These are phyloP conservation scores for Corynascus novoguineensis DNA, from an alignment of 495 filamentous ascomycete species.

Conservation along the genomic window DNA sequence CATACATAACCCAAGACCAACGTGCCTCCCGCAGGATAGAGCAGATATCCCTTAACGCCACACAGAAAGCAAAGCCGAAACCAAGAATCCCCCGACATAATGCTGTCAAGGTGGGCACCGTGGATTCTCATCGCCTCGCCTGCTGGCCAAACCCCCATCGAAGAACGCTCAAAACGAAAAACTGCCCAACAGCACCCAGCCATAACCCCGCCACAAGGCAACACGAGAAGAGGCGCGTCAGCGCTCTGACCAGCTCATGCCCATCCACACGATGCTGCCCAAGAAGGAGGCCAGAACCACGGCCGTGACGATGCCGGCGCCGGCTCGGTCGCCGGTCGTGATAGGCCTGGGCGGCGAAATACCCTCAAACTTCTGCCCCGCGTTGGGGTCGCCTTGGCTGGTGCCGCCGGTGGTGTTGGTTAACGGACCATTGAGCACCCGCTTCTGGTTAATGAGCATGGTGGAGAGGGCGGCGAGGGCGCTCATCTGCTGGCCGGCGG, in stretches of 20 bases:
- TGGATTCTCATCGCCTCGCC: no score
- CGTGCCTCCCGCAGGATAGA: no score
- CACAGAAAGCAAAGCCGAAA: no score
- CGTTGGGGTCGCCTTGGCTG: slow-evolving; percentile 63
- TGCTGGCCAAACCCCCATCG: no score
- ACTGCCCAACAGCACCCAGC: neutral
- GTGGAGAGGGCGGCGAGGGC: slow-evolving; percentile 60
- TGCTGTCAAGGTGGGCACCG: no score
- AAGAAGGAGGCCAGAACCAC: slow-evolving; percentile 32
- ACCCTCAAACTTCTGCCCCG: slow-evolving; percentile 39
- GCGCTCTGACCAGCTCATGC: slow-evolving; percentile 18
- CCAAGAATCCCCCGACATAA: no score
- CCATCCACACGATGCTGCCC: slow-evolving; percentile 32
- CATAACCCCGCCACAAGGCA: neutral
- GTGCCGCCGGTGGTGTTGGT: slow-evolving; percentile 65
- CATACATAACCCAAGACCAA: no score
- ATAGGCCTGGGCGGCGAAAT: slow-evolving; percentile 19
- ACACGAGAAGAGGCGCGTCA: no score
- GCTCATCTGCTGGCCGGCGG: slow-evolving; percentile 63
- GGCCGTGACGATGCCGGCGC: slow-evolving; percentile 55
- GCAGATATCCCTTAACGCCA: no score
- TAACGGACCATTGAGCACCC: slow-evolving; percentile 43
- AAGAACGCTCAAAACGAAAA: neutral
- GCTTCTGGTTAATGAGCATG: slow-evolving; percentile 33
- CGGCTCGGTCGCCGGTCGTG: slow-evolving; percentile 50